Conservation (phyloP, 768 basidiomycete genomes). For the Boletus bicolor region DNA sequence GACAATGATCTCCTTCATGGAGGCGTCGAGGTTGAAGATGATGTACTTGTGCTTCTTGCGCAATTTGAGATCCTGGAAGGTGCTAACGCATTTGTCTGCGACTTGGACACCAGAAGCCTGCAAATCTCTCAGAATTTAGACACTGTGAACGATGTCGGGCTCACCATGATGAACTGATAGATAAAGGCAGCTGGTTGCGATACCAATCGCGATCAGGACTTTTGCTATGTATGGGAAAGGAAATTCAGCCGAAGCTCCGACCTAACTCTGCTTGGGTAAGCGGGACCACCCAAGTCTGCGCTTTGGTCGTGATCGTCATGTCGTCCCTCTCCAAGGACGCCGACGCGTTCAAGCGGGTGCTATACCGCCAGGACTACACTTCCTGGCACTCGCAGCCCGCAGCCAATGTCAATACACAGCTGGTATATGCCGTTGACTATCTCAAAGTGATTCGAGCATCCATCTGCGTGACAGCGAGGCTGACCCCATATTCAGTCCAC, state of each 20-base stretch:
- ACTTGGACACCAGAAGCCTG: slow-evolving; percentile 44
- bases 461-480: slow-evolving; percentile 7
- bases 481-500: slow-evolving; percentile 43
- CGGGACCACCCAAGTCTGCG: background rate
- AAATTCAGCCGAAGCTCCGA: slow-evolving; percentile 21
- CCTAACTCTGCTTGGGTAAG: slow-evolving; percentile 28
- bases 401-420: slow-evolving; percentile 83
- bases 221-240: slow-evolving; percentile 1
- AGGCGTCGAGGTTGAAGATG: slow-evolving; percentile 64
- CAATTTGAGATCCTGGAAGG: slow-evolving; percentile 22
- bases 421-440: slow-evolving; percentile 79
- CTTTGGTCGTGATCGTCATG: slow-evolving; percentile 40
- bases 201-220: slow-evolving; percentile 24
- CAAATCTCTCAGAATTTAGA: background rate
- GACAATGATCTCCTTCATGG: slow-evolving; percentile 70
- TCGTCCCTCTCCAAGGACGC: slow-evolving; percentile 66
- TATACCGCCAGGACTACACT: slow-evolving; percentile 63
- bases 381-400: slow-evolving; percentile 89
- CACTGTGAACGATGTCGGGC: slow-evolving; percentile 6
- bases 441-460: slow-evolving; percentile 55
- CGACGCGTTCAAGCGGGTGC: slow-evolving; percentile 63
- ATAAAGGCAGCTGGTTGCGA: slow-evolving; percentile 19
- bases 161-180: slow-evolving; percentile 31
- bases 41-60: slow-evolving; percentile 77
- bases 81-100: slow-evolving; percentile 45